A percentile compares a stretch with the other conserved stretches of the same genome.
These are phyloP conservation scores for Fusarium cicatricum DNA, from an alignment of 2,329 filamentous ascomycete genomes.

Conservation along the genomic window DNA sequence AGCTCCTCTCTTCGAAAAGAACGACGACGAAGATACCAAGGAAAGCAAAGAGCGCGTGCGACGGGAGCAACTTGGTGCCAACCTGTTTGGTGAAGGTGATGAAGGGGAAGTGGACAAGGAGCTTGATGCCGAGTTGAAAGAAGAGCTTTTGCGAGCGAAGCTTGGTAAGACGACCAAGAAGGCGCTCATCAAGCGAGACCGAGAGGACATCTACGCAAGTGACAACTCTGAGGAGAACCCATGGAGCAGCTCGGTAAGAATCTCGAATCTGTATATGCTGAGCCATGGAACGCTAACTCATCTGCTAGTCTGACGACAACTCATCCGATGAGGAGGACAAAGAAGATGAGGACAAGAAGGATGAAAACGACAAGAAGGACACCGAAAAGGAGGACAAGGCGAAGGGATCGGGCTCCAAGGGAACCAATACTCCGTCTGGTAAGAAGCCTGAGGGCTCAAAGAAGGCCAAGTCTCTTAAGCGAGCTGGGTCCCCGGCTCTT, in stretches of 20 bases:
- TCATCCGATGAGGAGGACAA: conserved; percentile 50
- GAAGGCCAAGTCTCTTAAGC: conserved; percentile 75
- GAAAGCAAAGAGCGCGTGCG: conserved; percentile 77
- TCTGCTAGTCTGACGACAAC: conserved; percentile 57
- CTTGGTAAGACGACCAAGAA: conserved; percentile 82
- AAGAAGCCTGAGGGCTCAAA: conserved; percentile 56
- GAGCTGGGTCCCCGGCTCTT: conserved; percentile 83
- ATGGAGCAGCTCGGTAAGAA: conserved; percentile 51
- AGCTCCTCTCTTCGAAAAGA: conserved; percentile 74
- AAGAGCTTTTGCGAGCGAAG: conserved; percentile 73
- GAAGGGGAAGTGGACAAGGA: conserved; percentile 79
- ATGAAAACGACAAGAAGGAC: conserved; percentile 70
- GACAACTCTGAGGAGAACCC: conserved; percentile 61
- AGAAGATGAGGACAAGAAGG: conserved; percentile 49
- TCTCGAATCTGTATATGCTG: background rate
- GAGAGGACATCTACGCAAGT: conserved; percentile 85
- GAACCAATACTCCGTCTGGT: conserved; percentile 64
- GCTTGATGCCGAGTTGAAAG: conserved; percentile 72
- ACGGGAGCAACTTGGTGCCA: conserved; percentile 84
- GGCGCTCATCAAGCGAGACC: conserved; percentile 83
- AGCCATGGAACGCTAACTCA: background rate
- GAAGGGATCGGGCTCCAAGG: conserved; percentile 68
- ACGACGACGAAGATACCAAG: conserved; percentile 83
- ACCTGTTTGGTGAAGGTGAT: conserved; percentile 76
- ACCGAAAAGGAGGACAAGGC: conserved; percentile 63